Conservation (phyloP, 2,329 filamentous ascomycete species). For the Botryosphaeria dothidea region DNA sequence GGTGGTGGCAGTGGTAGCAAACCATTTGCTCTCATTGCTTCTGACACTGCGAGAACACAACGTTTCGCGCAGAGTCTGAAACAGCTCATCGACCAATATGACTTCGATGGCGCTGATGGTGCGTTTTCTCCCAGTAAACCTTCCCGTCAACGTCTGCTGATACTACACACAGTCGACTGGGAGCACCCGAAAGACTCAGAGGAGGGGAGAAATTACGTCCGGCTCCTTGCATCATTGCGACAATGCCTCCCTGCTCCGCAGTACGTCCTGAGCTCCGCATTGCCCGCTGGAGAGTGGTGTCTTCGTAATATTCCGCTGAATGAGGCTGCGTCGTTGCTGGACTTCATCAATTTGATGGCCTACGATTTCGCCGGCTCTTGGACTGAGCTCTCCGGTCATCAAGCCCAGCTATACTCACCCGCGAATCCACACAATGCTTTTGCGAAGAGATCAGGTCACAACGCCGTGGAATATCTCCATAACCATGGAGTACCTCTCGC, state of each 20-base stretch:
- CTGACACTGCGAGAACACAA: slow-evolving; percentile 59
- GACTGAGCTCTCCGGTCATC: slow-evolving; percentile 69
- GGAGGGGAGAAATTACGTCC: slow-evolving; percentile 70
- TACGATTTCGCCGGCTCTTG: slow-evolving; percentile 78
- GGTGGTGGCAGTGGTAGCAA: slow-evolving; percentile 68
- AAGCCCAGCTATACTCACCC: slow-evolving; percentile 70
- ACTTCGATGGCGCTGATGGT: slow-evolving; percentile 57
- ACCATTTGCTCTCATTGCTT: slow-evolving; percentile 67
- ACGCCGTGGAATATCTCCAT: slow-evolving; percentile 67
- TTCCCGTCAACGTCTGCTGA: no score
- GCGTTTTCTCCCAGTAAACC: slow-evolving; percentile 11
- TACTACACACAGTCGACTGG: slow-evolving; percentile 86
- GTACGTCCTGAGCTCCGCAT: slow-evolving; percentile 70
- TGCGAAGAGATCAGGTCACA: slow-evolving; percentile 58
- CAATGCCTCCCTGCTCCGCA: slow-evolving; percentile 66
- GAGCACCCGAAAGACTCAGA: slow-evolving; percentile 68
- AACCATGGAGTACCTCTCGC: slow-evolving; percentile 65
- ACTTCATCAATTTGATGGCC: slow-evolving; percentile 75
- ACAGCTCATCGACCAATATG: slow-evolving; percentile 70
- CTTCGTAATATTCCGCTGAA: slow-evolving; percentile 69
- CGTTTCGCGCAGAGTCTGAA: slow-evolving; percentile 70
- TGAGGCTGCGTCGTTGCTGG: slow-evolving; percentile 63
- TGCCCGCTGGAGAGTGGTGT: slow-evolving; percentile 67
- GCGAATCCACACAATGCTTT: slow-evolving; percentile 57
- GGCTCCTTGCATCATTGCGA: slow-evolving; percentile 66